Percentiles rank a stretch among this genome's conserved stretches.
These are phyloP conservation scores for Blastocladiella emersonii DNA, from an alignment of 371 early-diverging fungal genomes.

Conservation along the genomic window DNA sequence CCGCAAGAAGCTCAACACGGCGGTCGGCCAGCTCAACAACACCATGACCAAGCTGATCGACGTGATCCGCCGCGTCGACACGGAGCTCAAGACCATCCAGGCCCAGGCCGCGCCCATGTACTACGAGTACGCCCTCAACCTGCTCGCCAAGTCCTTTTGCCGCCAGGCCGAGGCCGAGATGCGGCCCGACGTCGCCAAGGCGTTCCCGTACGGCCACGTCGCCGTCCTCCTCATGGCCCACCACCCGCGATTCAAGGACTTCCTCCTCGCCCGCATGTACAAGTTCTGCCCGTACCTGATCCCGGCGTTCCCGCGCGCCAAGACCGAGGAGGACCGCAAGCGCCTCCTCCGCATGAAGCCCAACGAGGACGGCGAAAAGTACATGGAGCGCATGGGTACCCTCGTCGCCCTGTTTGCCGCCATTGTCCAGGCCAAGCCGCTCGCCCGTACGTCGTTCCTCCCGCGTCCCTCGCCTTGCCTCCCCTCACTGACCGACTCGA, in stretches of 20 bases:
- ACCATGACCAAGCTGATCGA: not conserved
- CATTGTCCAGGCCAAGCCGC: constrained; percentile 46
- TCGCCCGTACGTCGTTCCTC: not conserved
- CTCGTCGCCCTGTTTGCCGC: constrained; percentile 63
- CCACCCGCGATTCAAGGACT: constrained; percentile 44
- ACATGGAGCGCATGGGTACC: constrained; percentile 52
- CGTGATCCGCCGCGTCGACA: not conserved
- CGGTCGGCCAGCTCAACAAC: not conserved
- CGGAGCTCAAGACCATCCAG: not conserved
- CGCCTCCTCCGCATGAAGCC: constrained; percentile 22
- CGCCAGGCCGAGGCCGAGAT: constrained; percentile 64
- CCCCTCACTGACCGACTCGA: no score
- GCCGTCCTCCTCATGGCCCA: constrained; percentile 39
- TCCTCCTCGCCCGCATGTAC: constrained; percentile 54
- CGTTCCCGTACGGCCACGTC: constrained; percentile 58
- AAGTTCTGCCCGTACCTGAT: constrained; percentile 66
- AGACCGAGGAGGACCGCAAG: constrained; percentile 11
- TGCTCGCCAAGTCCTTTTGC: constrained; percentile 13
- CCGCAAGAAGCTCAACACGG: not conserved
- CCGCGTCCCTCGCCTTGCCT: not conserved
- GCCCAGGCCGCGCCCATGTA: not conserved
- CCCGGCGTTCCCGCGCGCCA: not conserved
- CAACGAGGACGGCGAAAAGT: constrained; percentile 24
- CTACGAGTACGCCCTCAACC: not conserved
- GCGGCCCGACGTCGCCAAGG: constrained; percentile 38